Base-by-base conservation (phyloP, 805 yeast genomes). In the Isabelozyma gotoi region DNA sequence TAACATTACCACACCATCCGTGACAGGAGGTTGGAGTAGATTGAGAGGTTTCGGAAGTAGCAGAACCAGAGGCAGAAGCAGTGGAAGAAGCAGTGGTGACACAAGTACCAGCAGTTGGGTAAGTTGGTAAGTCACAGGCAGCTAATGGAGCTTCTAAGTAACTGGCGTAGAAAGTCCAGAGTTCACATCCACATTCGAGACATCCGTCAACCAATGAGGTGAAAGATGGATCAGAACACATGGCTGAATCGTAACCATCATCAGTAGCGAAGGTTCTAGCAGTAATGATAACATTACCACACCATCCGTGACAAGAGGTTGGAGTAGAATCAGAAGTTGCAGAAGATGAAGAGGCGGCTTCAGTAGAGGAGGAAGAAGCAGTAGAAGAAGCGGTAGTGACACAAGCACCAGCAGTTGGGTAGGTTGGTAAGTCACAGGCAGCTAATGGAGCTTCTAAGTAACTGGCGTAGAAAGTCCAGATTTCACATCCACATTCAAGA, bases 401-500 rank as follows among this genome's bases (percentile, higher is more conserved):
- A 36, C 43, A 40, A 14, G 19, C 2, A 10, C 66, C 34, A 12
- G 34, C 40, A 16, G 40, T 38, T 56, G 72, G 72, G 44, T 55
- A 60, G 12, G 71, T 65, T 12, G 56, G 40, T 17, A 56, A 47
- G 40, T 14, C 8, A 53, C 73, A 67, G 14, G 56, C 65, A n/a
- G 50, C 59, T 33, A 67, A 50, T 16, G 71, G 62, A 11, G 48
- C 32, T 18, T 58, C 45, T 41, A 67, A 57, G 51, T 51, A 67
- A 0, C 46, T 39, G 33, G 68, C 65, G 50, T 67, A 67, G 52
- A 66, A 63, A 38, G 45, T 44, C 72, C 72, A 67, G 47, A 67
- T 47, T 41, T 69, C 64, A 69, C 73, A 67, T 36, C 71, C 73
- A 62, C 73, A 68, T 38, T 55, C 66, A 50, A 68, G 56, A 56